Base-by-base conservation (phyloP, 2,329 filamentous ascomycete genomes). In the Sporothrix schenckii region DNA sequence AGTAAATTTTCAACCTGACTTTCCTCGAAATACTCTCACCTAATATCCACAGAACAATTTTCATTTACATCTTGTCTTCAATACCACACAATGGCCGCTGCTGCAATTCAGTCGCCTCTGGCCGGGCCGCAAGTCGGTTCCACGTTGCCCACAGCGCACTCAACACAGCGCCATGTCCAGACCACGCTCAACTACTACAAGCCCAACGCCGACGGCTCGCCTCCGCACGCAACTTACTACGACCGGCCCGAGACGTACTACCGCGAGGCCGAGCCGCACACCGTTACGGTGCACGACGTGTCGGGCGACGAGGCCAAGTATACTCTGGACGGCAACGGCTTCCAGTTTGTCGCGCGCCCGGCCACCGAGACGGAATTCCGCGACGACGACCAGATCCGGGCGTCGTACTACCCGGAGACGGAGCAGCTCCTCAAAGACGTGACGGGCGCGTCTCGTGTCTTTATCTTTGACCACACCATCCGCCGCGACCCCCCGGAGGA, bases 351-450 rank as follows among this genome's bases (percentile, higher is more conserved):
- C 30, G 76, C 73, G 13, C 78, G 78, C 54, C 69, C 75, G 56
- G 49, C 67, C 13, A 79, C 73, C 2, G 75, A 81, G 60, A 72
- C 75, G n/a, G 74, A 75, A 1, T 83, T 82, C 70, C 71, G 74
- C 3, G 85, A 90, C 76, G 87, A 91, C 66, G 83, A 85, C 3
- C 80, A 82, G 34, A 89, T 94, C 75, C 82, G 86, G 75, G 74
- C 80, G 1, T 80, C 83, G 34, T 94, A 94, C 80, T 94, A 94
- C 78, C 86, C 88, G 0, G 91, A 94, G 77, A 87, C 91, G 27
- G 88, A 90, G 78, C 79, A 86, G 67, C 79, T 94, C 34, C 76
- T 94, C 0, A 89, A 88, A 68, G 83, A 87, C 2, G 82, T 78
- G 87, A 89, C 87, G 21, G 87, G 87, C 5, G 87, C 83, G 1